Evolutionary conservation across 176 grass and related monocot species (phyloP), one percentile per base, ranked within the genome.

Genomic region (Zea mays): DNA sequence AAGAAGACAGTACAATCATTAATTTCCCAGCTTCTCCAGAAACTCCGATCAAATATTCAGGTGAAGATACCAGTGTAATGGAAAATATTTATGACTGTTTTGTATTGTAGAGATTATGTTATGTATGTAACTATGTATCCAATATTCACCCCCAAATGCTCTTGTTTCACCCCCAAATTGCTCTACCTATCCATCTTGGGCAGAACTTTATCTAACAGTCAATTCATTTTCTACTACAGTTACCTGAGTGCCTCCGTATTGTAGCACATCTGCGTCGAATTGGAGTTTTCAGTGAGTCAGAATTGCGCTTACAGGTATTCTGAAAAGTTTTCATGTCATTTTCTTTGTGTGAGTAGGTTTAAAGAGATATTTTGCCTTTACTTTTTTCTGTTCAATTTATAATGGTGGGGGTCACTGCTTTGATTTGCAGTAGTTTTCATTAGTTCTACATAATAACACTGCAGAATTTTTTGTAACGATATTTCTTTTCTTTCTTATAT

Each of bases 11-110:
- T 87, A 79, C 96, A 99, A 34, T 96, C 92, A 89, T 56, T 99
- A 78, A 87, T 96, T 80, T 96, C 92, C 47, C 96, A 99, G 79
- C 92, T 99, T 88, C 88, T 96, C 52, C 92, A 99, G 84, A 99
- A 99, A 87, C 92, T 99, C 75, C 85, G 88, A 81, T 96, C 96
- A 79, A 93, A 93, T 83, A 93, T 99, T 82, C 96, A 99, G 96
- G 96, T 90, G 63, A 69, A 60, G 61, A 71, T 81, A 15, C 7
- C 55, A 2, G 27, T 57, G 0, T 37, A 88, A 59, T 55, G 51
- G 45, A 45, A 27, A n/a, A 10, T 71, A 3, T 58, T 34, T 56
- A 17, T 80, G 49, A 3, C 45, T 65, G 35, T 76, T 66, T 65
- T 72, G 19, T 15, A 51, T 70, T 61, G 59, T 66, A 44, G 40